Conservation (phyloP, 2,329 filamentous ascomycete species). For the Chaetomium sp. region DNA sequence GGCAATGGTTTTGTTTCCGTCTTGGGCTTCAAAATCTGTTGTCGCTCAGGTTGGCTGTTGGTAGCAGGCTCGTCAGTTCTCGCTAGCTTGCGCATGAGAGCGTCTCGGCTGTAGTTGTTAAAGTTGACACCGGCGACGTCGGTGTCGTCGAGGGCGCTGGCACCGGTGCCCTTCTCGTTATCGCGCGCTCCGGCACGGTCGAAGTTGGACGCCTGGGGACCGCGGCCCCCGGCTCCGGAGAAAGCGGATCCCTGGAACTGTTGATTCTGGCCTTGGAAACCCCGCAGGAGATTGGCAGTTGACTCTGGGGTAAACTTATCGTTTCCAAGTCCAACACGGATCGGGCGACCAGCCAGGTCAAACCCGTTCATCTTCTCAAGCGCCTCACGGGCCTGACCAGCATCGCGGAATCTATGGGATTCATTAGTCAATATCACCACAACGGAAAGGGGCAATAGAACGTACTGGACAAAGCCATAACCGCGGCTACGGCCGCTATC, state of each 20-base stretch:
- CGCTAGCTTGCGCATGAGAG: constrained; percentile 97
- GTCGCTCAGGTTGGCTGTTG: constrained; percentile 55
- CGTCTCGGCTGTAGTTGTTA: constrained; percentile 98
- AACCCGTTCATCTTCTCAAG: constrained; percentile 99
- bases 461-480: constrained; percentile 98
- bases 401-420: constrained; percentile 71
- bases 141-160: constrained; percentile 92
- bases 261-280: constrained; percentile 75
- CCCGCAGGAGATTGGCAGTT: constrained; percentile 84
- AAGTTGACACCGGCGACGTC: constrained; percentile 98
- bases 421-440: constrained; percentile 27
- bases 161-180: constrained; percentile 82
- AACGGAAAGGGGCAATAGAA: constrained; percentile 23
- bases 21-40: constrained; percentile 67
- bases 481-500: constrained; percentile 84
- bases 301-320: constrained; percentile 99
- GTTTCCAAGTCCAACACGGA: constrained; percentile 97
- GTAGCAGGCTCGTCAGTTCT: constrained; percentile 72
- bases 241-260: constrained; percentile 86
- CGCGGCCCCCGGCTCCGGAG: constrained; percentile 82
- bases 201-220: constrained; percentile 77
- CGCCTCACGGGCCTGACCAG: constrained; percentile 84
- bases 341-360: constrained; percentile 92
- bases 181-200: constrained; percentile 86
- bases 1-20: constrained; percentile 72